Conservation (phyloP, 2,329 filamentous ascomycete genomes). For the Exophiala sideris region DNA sequence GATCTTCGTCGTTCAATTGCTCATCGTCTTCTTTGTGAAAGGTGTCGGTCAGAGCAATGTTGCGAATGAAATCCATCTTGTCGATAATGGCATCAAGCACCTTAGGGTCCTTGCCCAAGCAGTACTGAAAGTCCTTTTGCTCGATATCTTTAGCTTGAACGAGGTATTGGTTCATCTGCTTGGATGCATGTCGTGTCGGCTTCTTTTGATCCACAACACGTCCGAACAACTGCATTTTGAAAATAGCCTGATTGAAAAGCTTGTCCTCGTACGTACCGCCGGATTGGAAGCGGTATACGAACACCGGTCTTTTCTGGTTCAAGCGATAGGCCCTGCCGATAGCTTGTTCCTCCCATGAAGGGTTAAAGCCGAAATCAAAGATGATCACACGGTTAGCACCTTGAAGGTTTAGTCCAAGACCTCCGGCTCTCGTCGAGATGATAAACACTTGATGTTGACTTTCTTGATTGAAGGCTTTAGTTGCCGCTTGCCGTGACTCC, state of each 20-base stretch:
- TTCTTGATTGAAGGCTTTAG: constrained; percentile 67
- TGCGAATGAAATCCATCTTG: constrained; percentile 32
- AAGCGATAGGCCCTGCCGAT: constrained; percentile 82
- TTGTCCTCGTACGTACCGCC: constrained; percentile 77
- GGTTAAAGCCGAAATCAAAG: constrained; percentile 80
- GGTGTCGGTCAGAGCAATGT: constrained; percentile 66
- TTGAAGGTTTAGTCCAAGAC: constrained; percentile 77
- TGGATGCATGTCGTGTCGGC: constrained; percentile 62
- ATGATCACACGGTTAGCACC: constrained; percentile 83
- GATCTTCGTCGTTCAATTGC: constrained; percentile 59
- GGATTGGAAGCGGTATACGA: constrained; percentile 75
- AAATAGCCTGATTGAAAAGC: constrained; percentile 70
- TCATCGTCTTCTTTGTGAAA: constrained; percentile 68
- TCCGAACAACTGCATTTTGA: constrained; percentile 76
- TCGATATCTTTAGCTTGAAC: constrained; percentile 53
- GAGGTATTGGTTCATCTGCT: constrained; percentile 54
- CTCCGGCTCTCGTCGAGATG: constrained; percentile 80
- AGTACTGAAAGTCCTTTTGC: constrained; percentile 52
- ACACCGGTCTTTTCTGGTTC: constrained; percentile 75
- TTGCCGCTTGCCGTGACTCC: constrained; percentile 56
- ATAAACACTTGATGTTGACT: constrained; percentile 57
- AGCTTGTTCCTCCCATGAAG: constrained; percentile 78
- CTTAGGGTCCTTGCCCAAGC: constrained; percentile 56
- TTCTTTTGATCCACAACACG: constrained; percentile 83
- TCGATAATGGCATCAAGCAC: constrained; percentile 57